Base-by-base conservation (phyloP, 129 eudicot genomes). In the Helichrysum umbraculigerum region DNA sequence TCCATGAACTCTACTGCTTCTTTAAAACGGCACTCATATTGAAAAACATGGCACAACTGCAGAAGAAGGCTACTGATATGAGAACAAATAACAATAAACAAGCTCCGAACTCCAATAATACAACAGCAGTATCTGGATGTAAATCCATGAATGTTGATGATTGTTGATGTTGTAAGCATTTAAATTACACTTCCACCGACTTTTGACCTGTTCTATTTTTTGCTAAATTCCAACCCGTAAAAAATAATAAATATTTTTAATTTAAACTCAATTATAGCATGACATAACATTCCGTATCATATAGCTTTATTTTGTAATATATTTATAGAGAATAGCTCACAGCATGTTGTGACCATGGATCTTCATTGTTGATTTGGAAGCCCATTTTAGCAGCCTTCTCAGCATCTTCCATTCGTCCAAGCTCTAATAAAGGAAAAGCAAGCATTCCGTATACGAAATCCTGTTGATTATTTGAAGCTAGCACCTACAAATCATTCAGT, bases 311-410 rank as follows among this genome's bases (percentile, higher is more conserved):
- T 79, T 19, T 72, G 28, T 42, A 54, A 20, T 66, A 28, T 54
- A 47, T 14, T 8, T 47, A 5, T 37, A 37, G 7, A 37, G 7
- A 70, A 61, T 44, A 68, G 80, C 92, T 89, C 72, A 94, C 99
- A 72, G 93, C 95, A 85, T 94, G 99, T 58, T 94, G 99, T 8
- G 90, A 87, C 99, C 99, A 94, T 28, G 91, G 80, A 87, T 94
- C 99, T 70, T 89, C 78, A 72, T 86, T 83, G 81, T 91, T 81
- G 82, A 94, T 89, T 84, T 91, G 84, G 65, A 83, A 84, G 44
- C 91, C 99, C 78, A 72, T 82, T 73, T 78, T 81, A 66, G 94
- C 90, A 54, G 96, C 98, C 72, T 76, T 79, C 73, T 89, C 90
- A 35, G 98, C 98, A 60, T 92, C 96, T 20, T 37, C 88, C 90